Percentiles rank a stretch among this genome's conserved stretches.
Conservation (phyloP, 164 flowering plant species). For the Cinnamomum chago region DNA sequence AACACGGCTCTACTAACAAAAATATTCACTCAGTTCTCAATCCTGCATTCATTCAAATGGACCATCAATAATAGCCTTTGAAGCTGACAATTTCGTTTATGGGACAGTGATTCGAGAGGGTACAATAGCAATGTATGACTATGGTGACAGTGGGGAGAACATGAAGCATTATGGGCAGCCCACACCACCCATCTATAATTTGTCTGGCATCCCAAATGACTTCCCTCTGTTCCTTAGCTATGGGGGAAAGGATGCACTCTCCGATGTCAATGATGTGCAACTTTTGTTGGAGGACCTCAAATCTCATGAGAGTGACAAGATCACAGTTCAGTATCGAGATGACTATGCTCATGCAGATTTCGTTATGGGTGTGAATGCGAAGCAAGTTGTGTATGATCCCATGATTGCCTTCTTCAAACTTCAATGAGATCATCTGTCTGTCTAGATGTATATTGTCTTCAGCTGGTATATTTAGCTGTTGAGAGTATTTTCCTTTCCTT, state of each 20-base stretch:
- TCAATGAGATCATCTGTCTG: conserved; percentile 10
- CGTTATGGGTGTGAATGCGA: conserved; percentile 59
- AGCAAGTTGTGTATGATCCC: conserved; percentile 59
- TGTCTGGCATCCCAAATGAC: conserved; percentile 55
- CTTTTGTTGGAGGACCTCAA: conserved; percentile 44
- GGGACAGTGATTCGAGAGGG: conserved; percentile 57
- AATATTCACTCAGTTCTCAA: neutral
- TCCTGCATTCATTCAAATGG: neutral
- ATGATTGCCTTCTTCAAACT: conserved; percentile 55
- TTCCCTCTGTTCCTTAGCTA: conserved; percentile 70
- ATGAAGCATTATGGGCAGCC: conserved; percentile 58
- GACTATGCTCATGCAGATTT: conserved; percentile 85
- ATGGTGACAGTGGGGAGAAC: conserved; percentile 40
- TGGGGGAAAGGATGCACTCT: conserved; percentile 65
- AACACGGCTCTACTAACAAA: neutral
- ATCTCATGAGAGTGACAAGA: conserved; percentile 52
- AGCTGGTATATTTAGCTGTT: neutral
- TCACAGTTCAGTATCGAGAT: conserved; percentile 39
- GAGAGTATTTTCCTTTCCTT: neutral
- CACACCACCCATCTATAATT: conserved; percentile 63
- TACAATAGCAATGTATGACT: conserved; percentile 62
- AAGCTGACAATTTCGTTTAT: neutral
- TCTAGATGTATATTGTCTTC: neutral
- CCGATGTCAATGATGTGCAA: conserved; percentile 63
- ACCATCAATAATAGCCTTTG: neutral